Evolutionary conservation across 495 filamentous ascomycete genomes (phyloP), one percentile per base, ranked within the genome.

Genomic region (Daldinia loculata): DNA sequence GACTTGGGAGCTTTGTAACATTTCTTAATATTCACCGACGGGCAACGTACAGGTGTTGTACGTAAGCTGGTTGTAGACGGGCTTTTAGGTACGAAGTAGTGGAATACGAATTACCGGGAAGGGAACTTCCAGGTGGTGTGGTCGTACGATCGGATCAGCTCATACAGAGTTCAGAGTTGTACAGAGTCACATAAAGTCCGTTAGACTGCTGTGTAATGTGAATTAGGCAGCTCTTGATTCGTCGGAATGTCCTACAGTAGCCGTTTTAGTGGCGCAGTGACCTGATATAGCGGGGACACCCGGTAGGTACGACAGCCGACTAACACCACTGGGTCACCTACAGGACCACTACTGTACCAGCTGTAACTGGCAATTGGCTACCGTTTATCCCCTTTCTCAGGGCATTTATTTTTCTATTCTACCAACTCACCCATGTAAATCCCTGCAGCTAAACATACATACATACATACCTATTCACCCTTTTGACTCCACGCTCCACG

Each of bases 91-190:
- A n/a, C n/a, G 36, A 41, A 2, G 8, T 45, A 22, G 41, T 45
- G 41, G 17, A 36, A 52, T 56, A 51, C 34, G 60, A 67, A 64
- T 56, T 32, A 63, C 39, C 70, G 66, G 64, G 57, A 73, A 57
- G 51, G 45, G 57, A 56, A 45, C 45, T 61, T 63, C 66, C 66
- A 61, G 61, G 65, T 69, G 65, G 61, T 65, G 26, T 58, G 56
- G 70, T 73, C 70, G 70, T 73, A 73, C 62, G 70, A 73, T 73
- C 65, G 41, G 57, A 73, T 73, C 70, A 73, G 70, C 66, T 66
- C 70, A 73, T 41, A 17, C 50, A 69, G 38, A 32, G 38, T 60
- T 39, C 50, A 69, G 38, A 32, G 38, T 60, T 39, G 56, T 53
- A 36, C 57, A 72, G 29, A 55, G 65, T 68, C 61, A 66, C 70